Conservation (phyloP, 306 rosid genomes). For the Acacia acuminata region DNA sequence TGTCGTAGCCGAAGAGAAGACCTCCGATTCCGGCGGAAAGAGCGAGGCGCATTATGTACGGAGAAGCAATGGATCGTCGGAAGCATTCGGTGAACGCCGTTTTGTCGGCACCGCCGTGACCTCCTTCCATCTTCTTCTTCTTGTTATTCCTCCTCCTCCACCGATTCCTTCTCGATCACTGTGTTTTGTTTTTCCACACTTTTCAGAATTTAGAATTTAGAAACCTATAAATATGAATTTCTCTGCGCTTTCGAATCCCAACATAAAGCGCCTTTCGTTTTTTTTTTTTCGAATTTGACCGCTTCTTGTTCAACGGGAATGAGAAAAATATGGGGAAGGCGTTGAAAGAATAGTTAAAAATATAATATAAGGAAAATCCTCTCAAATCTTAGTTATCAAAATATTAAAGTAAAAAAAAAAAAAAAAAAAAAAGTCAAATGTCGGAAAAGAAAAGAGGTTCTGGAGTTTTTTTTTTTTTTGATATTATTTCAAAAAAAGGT, state of each 20-base stretch:
- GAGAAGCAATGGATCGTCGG: slow-evolving; percentile 59
- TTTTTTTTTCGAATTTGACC: neutral
- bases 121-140: slow-evolving; percentile 52
- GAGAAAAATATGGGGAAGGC: neutral
- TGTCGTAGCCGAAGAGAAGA: slow-evolving; percentile 87
- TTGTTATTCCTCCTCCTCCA: neutral
- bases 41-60: slow-evolving; percentile 82
- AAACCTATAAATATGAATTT: neutral
- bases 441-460: no score
- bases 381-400: no score
- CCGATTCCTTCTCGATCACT: neutral
- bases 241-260: neutral
- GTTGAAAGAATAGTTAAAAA: no score
- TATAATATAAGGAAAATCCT: no score
- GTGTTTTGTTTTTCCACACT: neutral
- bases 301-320: neutral
- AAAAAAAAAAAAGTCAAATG: no score
- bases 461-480: no score
- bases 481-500: no score
- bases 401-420: no score
- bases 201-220: neutral
- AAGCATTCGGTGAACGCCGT: slow-evolving; percentile 65
- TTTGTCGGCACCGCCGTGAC: slow-evolving; percentile 35
- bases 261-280: neutral
- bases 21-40: slow-evolving; percentile 86